Conservation (phyloP, 2,329 filamentous ascomycete genomes). For the Clonostachys sp. region DNA sequence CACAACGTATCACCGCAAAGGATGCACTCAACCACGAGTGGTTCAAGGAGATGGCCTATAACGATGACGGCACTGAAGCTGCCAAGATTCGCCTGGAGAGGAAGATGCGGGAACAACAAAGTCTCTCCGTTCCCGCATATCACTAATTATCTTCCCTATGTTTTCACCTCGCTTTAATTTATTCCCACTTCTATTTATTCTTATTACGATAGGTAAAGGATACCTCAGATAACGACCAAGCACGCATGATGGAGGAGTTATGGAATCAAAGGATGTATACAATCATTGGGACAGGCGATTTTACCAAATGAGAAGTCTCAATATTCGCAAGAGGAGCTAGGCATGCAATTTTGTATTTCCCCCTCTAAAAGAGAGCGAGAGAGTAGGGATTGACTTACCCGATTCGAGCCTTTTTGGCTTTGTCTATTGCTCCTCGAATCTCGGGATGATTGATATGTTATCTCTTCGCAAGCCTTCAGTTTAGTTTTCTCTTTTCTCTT, state of each 20-base stretch:
- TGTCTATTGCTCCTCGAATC: too few species aligned
- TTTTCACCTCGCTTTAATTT: too few species aligned
- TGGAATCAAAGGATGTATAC: too few species aligned
- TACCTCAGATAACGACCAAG: neutral
- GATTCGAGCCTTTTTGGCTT: too few species aligned
- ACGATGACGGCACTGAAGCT: slow-evolving; percentile 65
- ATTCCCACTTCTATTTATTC: neutral
- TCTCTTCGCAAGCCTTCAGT: neutral
- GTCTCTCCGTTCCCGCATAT: neutral
- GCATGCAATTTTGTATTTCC: too few species aligned
- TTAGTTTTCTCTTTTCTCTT: neutral
- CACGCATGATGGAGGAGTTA: slow-evolving; percentile 2
- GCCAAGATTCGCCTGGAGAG: slow-evolving; percentile 57
- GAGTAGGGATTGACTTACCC: too few species aligned
- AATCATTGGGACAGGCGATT: too few species aligned
- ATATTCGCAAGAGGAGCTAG: too few species aligned
- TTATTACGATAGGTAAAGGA: neutral
- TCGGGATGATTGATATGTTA: too few species aligned
- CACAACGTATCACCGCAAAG: slow-evolving; percentile 61
- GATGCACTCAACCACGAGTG: slow-evolving; percentile 62
- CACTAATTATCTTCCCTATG: too few species aligned
- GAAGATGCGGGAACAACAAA: slow-evolving; percentile 13
- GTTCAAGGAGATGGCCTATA: slow-evolving; percentile 60
- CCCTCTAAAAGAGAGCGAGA: too few species aligned
- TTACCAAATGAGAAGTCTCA: too few species aligned